Conservation (phyloP, 352 stramenopile genomes). For the Phytophthora vignae region DNA sequence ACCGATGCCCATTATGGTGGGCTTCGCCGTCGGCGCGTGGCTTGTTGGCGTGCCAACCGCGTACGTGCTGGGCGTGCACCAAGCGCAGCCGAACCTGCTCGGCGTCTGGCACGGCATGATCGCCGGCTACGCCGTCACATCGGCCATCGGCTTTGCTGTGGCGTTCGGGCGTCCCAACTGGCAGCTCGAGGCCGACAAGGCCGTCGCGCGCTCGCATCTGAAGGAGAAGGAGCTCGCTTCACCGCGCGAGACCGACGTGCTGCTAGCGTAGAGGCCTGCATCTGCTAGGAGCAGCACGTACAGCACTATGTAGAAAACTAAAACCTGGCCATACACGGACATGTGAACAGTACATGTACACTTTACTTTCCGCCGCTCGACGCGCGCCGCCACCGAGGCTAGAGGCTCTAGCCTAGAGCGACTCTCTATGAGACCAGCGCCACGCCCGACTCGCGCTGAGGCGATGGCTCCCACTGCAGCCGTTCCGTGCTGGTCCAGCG, state of each 20-base stretch:
- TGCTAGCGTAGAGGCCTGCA: conserved; percentile 36
- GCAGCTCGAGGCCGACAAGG: conserved; percentile 55
- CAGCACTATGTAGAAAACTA: too few species aligned
- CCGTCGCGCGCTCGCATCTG: conserved; percentile 61
- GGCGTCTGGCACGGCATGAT: conserved; percentile 78
- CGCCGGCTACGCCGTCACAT: conserved; percentile 79
- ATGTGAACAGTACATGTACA: too few species aligned
- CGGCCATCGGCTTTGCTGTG: conserved; percentile 66
- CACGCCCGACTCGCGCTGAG: background rate
- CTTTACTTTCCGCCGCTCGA: too few species aligned
- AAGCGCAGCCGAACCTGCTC: conserved; percentile 45
- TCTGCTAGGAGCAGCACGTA: background rate
- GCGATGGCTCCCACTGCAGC: conserved; percentile 2
- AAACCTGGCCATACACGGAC: too few species aligned
- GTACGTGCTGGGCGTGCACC: conserved; percentile 71
- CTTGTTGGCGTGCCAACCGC: conserved; percentile 73
- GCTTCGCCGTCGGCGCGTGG: conserved; percentile 73
- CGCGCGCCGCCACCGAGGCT: too few species aligned
- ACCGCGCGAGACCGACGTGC: conserved; percentile 31
- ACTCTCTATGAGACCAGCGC: too few species aligned
- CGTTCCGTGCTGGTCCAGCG: conserved; percentile 6
- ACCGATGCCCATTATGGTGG: conserved; percentile 60
- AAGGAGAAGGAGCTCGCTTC: conserved; percentile 38
- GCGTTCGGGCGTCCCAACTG: conserved; percentile 74
- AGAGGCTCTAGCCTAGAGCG: too few species aligned